These are phyloP conservation scores for Plasmodium inui DNA, from an alignment of 169 alveolate species.

Conservation along the genomic window DNA sequence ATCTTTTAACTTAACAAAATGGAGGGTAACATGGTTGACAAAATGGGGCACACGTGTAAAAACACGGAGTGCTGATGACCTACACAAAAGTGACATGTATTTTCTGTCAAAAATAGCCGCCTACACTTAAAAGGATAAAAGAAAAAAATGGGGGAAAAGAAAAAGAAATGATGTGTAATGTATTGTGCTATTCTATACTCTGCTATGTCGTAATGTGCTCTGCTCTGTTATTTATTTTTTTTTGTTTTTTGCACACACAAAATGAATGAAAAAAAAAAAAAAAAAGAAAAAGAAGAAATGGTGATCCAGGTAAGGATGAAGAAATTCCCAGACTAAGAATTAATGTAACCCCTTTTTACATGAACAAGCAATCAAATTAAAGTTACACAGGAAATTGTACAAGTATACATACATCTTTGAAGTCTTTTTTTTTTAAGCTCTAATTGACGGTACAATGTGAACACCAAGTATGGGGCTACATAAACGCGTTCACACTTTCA, in stretches of 20 bases:
- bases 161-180: not conserved
- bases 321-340: constrained; percentile 3
- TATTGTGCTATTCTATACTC: not conserved
- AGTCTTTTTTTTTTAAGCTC: not conserved
- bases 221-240: not conserved
- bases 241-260: not conserved
- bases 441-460: not conserved
- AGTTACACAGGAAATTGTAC: not conserved
- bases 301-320: not conserved
- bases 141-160: not conserved
- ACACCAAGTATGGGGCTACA: not conserved
- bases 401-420: not conserved
- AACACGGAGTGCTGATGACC: not conserved
- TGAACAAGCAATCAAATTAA: constrained; percentile 38
- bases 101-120: not conserved
- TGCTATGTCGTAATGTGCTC: not conserved
- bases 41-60: not conserved
- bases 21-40: not conserved
- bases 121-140: not conserved
- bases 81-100: not conserved
- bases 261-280: not conserved
- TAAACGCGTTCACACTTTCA: not conserved
- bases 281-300: not conserved
- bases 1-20: not conserved
- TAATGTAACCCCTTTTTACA: constrained; percentile 5